These are phyloP conservation scores for Vachellia pachyceras DNA, from an alignment of 306 rosid species.

Conservation along the genomic window DNA sequence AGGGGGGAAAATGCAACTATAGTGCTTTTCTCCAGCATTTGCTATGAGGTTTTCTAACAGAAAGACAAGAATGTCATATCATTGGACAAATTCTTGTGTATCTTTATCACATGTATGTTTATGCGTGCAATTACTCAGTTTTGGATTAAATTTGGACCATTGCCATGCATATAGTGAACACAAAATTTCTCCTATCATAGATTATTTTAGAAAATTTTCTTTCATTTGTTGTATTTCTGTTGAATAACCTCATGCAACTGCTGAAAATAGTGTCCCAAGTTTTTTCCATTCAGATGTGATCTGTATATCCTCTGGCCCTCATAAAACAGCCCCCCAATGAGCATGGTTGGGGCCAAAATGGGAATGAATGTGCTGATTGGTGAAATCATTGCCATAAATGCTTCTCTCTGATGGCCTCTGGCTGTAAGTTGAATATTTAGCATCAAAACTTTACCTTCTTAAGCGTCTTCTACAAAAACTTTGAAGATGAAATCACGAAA, in stretches of 20 bases:
- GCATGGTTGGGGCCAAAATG: slow-evolving; percentile 35
- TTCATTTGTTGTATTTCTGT: background rate
- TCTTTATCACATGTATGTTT: background rate
- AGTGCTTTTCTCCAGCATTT: background rate
- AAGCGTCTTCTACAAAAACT: slow-evolving; percentile 88
- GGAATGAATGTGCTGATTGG: slow-evolving; percentile 33
- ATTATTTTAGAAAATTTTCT: background rate
- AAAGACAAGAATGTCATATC: background rate
- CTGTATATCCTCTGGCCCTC: slow-evolving; percentile 2
- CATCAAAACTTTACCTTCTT: slow-evolving; percentile 51
- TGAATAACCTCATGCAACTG: background rate
- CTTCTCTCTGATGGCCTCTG: slow-evolving; percentile 42
- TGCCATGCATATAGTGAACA: background rate
- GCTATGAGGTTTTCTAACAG: background rate
- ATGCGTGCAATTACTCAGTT: background rate
- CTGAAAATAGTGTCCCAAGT: background rate
- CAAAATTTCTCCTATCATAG: background rate
- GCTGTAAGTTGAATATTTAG: slow-evolving; percentile 46
- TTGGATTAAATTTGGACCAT: background rate
- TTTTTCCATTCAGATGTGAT: background rate
- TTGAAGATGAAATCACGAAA: slow-evolving; percentile 95
- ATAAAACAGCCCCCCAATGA: slow-evolving; percentile 36
- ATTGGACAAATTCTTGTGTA: background rate
- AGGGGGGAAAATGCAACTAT: background rate
- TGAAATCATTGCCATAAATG: slow-evolving; percentile 36